These are phyloP conservation scores for Coemansia sp. DNA, from an alignment of 192 early-diverging fungal species.

Conservation along the genomic window DNA sequence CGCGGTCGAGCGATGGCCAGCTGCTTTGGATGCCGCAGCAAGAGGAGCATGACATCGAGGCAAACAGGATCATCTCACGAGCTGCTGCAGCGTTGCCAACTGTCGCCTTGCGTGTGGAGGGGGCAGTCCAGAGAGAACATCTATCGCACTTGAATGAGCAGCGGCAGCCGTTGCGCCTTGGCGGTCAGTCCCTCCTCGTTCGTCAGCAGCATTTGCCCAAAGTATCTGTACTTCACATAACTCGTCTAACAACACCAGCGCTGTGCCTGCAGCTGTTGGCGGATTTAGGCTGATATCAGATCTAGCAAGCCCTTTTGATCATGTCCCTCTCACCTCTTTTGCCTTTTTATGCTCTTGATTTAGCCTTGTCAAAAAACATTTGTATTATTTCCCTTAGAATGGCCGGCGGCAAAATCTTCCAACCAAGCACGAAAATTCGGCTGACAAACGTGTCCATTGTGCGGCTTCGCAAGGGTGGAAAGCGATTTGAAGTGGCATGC, in stretches of 20 bases:
- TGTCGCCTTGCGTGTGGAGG: constrained; percentile 20
- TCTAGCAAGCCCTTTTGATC: neutral
- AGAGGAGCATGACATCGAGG: neutral
- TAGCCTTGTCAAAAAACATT: neutral
- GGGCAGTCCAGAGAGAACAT: neutral
- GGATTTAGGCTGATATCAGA: neutral
- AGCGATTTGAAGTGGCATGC: constrained; percentile 97
- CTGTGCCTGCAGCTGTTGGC: constrained; percentile 27
- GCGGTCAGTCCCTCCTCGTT: constrained; percentile 15
- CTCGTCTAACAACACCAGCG: constrained; percentile 13
- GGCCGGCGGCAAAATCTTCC: constrained; percentile 54
- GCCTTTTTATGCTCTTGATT: neutral
- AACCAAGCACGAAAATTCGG: constrained; percentile 58
- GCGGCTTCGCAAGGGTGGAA: constrained; percentile 93
- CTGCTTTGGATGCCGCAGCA: constrained; percentile 30
- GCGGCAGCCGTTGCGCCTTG: constrained; percentile 38
- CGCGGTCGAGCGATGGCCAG: constrained; percentile 33
- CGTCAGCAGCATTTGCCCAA: constrained; percentile 15
- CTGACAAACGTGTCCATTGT: constrained; percentile 98
- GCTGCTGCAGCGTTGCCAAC: constrained; percentile 6
- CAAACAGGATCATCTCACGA: neutral
- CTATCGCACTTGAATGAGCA: neutral
- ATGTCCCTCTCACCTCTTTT: neutral
- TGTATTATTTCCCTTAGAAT: constrained; percentile 15
- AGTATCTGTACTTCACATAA: constrained; percentile 16